Conservation (phyloP, 2,329 filamentous ascomycete genomes). For the Fusarium coffeatum region DNA sequence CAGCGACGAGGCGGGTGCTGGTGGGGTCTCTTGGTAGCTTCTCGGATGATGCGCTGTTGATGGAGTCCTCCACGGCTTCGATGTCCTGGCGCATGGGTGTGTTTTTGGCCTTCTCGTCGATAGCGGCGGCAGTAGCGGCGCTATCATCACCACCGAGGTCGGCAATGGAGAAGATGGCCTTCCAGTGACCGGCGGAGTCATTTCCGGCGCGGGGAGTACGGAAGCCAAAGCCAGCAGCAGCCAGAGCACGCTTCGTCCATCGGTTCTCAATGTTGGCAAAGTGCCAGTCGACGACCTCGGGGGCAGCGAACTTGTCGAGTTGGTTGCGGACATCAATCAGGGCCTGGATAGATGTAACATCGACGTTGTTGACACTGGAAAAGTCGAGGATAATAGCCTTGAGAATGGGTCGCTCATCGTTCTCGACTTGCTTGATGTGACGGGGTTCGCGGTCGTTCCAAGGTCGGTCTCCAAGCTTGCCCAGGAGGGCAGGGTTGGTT, state of each 20-base stretch:
- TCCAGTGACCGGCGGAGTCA: slow-evolving; percentile 55
- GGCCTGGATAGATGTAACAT: slow-evolving; percentile 66
- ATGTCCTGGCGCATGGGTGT: slow-evolving; percentile 43
- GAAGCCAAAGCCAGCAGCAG: slow-evolving; percentile 65
- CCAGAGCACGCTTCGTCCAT: slow-evolving; percentile 68
- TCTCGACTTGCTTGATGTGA: slow-evolving; percentile 48
- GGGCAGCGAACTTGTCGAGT: slow-evolving; percentile 62
- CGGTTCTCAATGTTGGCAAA: slow-evolving; percentile 65
- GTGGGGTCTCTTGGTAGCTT: slow-evolving; percentile 47
- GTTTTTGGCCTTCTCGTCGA: slow-evolving; percentile 66
- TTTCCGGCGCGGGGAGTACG: slow-evolving; percentile 47
- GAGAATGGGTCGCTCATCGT: slow-evolving; percentile 61
- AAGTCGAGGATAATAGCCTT: slow-evolving; percentile 68
- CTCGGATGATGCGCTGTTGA: slow-evolving; percentile 42
- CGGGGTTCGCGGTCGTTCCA: slow-evolving; percentile 66
- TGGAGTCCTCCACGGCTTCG: slow-evolving; percentile 44
- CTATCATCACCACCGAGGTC: slow-evolving; percentile 81
- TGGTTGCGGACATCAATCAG: slow-evolving; percentile 66
- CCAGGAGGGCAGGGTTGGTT: slow-evolving; percentile 57
- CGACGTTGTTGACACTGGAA: slow-evolving; percentile 65
- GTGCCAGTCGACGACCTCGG: slow-evolving; percentile 61
- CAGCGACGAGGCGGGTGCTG: slow-evolving; percentile 51
- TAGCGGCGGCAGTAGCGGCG: slow-evolving; percentile 65
- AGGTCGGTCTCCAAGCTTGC: slow-evolving; percentile 65
- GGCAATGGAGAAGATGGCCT: slow-evolving; percentile 92